phyloP scores from a whole-genome alignment of 768 basidiomycete genomes.

The Hebeloma cylindrosporum region DNA sequence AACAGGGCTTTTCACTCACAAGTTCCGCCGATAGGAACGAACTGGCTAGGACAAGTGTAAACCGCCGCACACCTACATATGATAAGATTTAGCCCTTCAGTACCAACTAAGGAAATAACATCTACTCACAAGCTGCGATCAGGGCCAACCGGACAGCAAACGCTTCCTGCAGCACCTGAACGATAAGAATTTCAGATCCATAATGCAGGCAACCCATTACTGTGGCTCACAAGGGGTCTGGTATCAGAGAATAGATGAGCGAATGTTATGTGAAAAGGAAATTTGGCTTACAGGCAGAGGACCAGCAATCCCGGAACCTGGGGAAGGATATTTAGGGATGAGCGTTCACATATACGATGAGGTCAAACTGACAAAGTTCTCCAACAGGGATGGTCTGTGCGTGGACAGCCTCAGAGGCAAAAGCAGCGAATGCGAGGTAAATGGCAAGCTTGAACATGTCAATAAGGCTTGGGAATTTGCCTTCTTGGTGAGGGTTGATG shows the following conservation, averaged over 20 bases:
- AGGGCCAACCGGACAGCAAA: constrained; percentile 17
- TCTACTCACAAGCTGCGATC: constrained; percentile 17
- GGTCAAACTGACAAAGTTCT: constrained; percentile 9
- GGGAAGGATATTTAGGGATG: neutral
- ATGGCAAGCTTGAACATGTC: constrained; percentile 3
- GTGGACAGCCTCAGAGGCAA: neutral
- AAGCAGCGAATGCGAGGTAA: neutral
- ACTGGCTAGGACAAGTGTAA: constrained; percentile 15
- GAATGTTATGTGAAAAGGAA: too few species aligned
- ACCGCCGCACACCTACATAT: constrained; percentile 16
- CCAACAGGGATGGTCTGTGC: constrained; percentile 15
- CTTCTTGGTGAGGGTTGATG: constrained; percentile 9
- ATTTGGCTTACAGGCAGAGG: constrained; percentile 11
- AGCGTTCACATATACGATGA: neutral
- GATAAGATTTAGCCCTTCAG: neutral
- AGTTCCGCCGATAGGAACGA: constrained; percentile 16
- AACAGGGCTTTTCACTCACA: constrained; percentile 9
- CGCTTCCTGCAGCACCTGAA: constrained; percentile 18
- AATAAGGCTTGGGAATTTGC: too few species aligned
- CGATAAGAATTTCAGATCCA: too few species aligned
- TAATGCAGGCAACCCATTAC: neutral
- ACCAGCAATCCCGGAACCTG: constrained; percentile 15
- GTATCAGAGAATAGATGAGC: neutral
- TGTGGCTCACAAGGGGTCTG: constrained; percentile 1
- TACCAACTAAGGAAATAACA: neutral